Evolutionary conservation across 108 stramenopile species (phyloP), one percentile per base, ranked within the genome.

Genomic region (Skeletonema menzelii): DNA sequence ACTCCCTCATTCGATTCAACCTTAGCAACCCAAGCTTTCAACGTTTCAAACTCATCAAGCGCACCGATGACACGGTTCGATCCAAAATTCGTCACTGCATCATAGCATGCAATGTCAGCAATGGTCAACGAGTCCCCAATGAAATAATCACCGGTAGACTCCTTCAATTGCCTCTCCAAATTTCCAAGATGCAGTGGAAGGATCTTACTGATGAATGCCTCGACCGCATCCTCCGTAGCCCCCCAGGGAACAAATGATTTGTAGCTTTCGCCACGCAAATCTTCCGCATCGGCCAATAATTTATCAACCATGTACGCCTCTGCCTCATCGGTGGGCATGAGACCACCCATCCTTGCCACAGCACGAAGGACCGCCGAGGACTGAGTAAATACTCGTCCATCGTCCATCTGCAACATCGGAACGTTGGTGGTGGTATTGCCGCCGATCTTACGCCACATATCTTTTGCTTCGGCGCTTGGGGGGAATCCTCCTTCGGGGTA

Each of bases 141-240:
- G 20, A 74, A 74, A n/a, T 67, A 74, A 37, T 40, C 70, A 8
- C 70, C 70, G 17, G 49, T 69, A 6, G 60, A 65, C 5, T 47
- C 11, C 20, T 72, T 72, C 22, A 81, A 44, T 26, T 81, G 80
- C 5, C 70, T 63, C 31, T 81, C 80, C 49, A 81, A 62, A 76
- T 81, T 81, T 5, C 63, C 63, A 55, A 76, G 14, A 34, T 81
- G 80, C 63, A 76, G 61, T 12, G 80, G 70, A 27, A 81, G 46
- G 10, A 71, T 63, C 6, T 42, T 62, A 11, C 65, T 56, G 13
- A 65, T 63, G 35, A 69, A 76, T 7, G 53, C 59, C 28, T 81
- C 75, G 24, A 55, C 75, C 3, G 30, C 22, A 34, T 65, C 69
- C 10, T 71, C 56, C 15, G 58, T 27, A 12, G 80, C 80, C 24